Conservation (phyloP, 73 alveolate species). For the Blepharisma japonicum region DNA sequence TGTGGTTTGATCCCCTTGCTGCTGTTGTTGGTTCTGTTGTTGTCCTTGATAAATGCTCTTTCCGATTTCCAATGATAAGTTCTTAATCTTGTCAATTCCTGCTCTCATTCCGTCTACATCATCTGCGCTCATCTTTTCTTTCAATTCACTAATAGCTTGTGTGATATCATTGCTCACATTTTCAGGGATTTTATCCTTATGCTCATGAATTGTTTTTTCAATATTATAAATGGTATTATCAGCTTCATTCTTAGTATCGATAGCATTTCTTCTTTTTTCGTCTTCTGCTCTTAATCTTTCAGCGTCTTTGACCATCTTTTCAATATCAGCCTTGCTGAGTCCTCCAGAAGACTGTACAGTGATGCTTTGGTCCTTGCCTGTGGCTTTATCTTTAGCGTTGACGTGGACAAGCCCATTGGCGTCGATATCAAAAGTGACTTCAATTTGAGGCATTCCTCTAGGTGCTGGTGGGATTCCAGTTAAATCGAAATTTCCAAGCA, state of each 20-base stretch:
- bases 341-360: constrained; percentile 93
- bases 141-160: constrained; percentile 26
- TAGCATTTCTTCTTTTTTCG: constrained; percentile 61
- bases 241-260: constrained; percentile 81
- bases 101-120: constrained; percentile 50
- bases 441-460: constrained; percentile 90
- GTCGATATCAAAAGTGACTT: constrained; percentile 95
- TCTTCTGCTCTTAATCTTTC: constrained; percentile 77
- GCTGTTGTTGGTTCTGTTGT: background rate
- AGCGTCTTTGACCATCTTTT: constrained; percentile 85
- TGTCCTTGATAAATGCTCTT: constrained; percentile 48
- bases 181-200: constrained; percentile 67
- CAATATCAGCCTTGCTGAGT: constrained; percentile 77
- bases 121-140: constrained; percentile 49
- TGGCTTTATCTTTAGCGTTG: constrained; percentile 91
- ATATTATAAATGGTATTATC: constrained; percentile 78
- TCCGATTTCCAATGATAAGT: constrained; percentile 65
- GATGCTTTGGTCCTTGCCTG: constrained; percentile 72
- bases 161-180: constrained; percentile 31
- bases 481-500: constrained; percentile 89
- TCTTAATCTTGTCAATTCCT: constrained; percentile 62
- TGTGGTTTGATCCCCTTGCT: background rate
- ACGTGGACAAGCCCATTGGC: constrained; percentile 97
- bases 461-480: constrained; percentile 95
- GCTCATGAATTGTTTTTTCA: constrained; percentile 74